Base-by-base conservation (phyloP, 179 eudicot species). In the Drosera spatulata region DNA sequence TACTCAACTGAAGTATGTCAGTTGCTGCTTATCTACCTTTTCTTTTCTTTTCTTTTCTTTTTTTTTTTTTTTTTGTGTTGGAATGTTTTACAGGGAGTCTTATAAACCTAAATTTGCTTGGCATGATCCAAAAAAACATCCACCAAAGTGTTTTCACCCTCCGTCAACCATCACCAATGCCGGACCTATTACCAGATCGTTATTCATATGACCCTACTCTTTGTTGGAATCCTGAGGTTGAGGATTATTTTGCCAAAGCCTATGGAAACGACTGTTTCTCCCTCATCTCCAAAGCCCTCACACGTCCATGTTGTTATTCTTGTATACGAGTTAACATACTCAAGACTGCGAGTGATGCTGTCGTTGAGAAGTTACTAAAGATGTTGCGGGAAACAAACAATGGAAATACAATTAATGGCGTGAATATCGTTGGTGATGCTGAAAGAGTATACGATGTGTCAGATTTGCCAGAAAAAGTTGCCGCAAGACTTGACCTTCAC, bases 221-320 rank as follows among this genome's bases (percentile, higher is more conserved):
- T 70, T 63, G 51, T 10, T 91, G 97, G 97, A 79, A 91, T 39
- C 84, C 95, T 55, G 61, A 80, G 56, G 84, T 91, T 39, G 95
- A 91, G 66, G 87, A 83, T 9, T 91, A 91, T 71, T 88, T 91
- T 69, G 59, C 67, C 45, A 83, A 80, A 61, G 97, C 95, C 15
- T 91, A 88, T 50, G 97, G 97, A 52, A 72, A 86, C 53, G 82
- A 80, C 22, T 91, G 80, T 64, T 91, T 91, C 55, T 65, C 80
- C 75, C 79, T 76, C 47, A 88, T 91, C 61, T 91, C 94, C 60
- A 63, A 77, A 70, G 85, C 94, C 68, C 73, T 79, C 49, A 91
- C 96, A 72, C 81, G 75, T 55, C 98, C 98, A 7, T 85, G 95
- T 55, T 70, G 91, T 74, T 91, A 91, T 66, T 85, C 98, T 53